A percentile compares a stretch with the other conserved stretches of the same genome.
Evolutionary conservation across 2,329 filamentous ascomycete genomes (phyloP).

Genomic region (Coleophoma crateriformis): DNA sequence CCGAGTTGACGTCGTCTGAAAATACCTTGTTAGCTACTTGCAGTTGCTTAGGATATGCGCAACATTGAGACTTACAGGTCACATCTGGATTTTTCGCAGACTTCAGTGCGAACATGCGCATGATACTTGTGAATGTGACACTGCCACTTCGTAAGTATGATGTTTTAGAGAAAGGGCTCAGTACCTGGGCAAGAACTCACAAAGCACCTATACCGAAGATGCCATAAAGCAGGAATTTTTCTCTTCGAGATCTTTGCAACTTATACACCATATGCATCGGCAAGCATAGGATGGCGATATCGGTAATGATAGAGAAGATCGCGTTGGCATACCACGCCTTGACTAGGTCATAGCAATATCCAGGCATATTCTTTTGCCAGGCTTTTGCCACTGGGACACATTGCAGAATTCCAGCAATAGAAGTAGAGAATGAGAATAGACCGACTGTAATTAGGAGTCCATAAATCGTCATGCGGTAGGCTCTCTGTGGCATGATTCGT

Average conservation of each 20-base stretch:
- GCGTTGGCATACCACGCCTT: slow-evolving; percentile 11
- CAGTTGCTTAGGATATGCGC: not conserved
- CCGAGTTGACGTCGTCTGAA: slow-evolving; percentile 15
- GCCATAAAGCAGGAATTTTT: slow-evolving; percentile 42
- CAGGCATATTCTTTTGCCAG: slow-evolving; percentile 8
- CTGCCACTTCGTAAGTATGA: slow-evolving; percentile 6
- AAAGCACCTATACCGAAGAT: slow-evolving; percentile 30
- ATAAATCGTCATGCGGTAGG: slow-evolving; percentile 7
- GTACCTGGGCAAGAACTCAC: slow-evolving; percentile 16
- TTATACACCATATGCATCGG: slow-evolving; percentile 12
- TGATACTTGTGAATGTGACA: slow-evolving; percentile 25
- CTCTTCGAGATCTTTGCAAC: slow-evolving; percentile 7
- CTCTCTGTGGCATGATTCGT: slow-evolving; percentile 7
- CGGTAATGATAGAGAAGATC: slow-evolving; percentile 9
- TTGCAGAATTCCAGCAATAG: slow-evolving; percentile 9
- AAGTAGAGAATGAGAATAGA: slow-evolving; percentile 7
- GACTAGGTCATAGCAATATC: slow-evolving; percentile 9
- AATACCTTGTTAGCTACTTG: not conserved
- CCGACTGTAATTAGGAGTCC: slow-evolving; percentile 2
- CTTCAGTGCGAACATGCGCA: slow-evolving; percentile 19
- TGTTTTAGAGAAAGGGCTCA: not conserved
- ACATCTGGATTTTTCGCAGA: slow-evolving; percentile 8
- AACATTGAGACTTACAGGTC: slow-evolving; percentile 7
- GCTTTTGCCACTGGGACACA: slow-evolving; percentile 9
- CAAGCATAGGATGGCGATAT: slow-evolving; percentile 9